These are phyloP conservation scores for Nicotiana benthamiana DNA, from an alignment of 257 asterid genomes.

Conservation along the genomic window DNA sequence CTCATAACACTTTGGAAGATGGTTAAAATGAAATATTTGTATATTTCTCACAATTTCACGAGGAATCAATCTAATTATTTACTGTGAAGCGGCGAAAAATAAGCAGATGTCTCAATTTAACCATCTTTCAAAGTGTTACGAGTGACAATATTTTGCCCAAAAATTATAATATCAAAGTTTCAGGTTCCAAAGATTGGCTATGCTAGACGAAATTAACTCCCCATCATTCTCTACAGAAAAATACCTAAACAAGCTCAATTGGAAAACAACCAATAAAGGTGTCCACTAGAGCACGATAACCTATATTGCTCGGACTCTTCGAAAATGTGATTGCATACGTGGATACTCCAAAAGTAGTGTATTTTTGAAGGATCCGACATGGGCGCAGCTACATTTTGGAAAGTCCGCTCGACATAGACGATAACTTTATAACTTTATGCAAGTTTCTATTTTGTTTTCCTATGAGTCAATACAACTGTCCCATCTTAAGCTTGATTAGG, in stretches of 20 bases:
- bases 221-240: not conserved
- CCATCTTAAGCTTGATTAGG: conserved; percentile 36
- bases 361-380: not conserved
- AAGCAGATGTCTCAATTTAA: not conserved
- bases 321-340: no score
- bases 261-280: not conserved
- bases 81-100: not conserved
- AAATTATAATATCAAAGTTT: not conserved
- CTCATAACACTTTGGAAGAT: conserved; percentile 7
- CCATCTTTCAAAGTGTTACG: not conserved
- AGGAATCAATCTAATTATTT: not conserved
- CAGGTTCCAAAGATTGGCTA: not conserved
- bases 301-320: no score
- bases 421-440: no score
- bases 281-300: not conserved
- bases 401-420: no score
- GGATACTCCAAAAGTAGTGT: no score
- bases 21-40: conserved; percentile 9
- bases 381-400: not conserved
- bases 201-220: not conserved
- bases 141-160: not conserved
- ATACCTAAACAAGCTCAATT: not conserved
- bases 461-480: conserved; percentile 62
- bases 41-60: not conserved
- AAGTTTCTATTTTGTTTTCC: conserved; percentile 33